These are phyloP conservation scores for Coemansia asiatica DNA, from an alignment of 192 early-diverging fungal genomes.

Conservation along the genomic window DNA sequence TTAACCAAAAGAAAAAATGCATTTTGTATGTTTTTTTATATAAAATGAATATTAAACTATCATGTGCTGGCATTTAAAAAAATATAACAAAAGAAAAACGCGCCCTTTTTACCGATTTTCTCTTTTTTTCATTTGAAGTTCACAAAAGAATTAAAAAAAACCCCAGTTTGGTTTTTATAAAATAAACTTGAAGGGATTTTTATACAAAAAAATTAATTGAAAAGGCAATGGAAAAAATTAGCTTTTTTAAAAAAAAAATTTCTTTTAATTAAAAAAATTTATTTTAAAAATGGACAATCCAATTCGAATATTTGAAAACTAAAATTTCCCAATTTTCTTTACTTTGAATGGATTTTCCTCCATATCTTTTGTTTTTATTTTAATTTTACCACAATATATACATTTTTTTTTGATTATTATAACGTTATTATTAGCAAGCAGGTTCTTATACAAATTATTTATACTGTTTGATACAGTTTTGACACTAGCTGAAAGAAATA, in stretches of 20 bases:
- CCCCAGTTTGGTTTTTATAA: too few relatives aligned
- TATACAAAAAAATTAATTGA: background rate
- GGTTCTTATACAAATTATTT: background rate
- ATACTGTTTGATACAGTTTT: background rate
- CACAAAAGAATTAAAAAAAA: too few relatives aligned
- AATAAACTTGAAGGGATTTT: too few relatives aligned
- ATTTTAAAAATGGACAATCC: background rate
- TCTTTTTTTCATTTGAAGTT: background rate
- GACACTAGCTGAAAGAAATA: background rate
- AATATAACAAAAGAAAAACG: background rate
- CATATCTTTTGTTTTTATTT: background rate
- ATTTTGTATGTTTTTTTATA: background rate
- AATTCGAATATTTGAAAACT: background rate
- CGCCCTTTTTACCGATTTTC: background rate
- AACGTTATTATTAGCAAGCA: background rate
- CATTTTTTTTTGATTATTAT: background rate
- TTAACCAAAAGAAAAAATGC: background rate
- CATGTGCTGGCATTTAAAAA: too few relatives aligned
- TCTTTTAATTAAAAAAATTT: background rate
- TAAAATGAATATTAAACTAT: background rate
- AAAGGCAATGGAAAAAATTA: background rate
- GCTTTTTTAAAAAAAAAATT: background rate
- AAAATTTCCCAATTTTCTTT: background rate
- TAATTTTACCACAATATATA: slow-evolving; percentile 7
- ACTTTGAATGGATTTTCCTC: background rate